Evolutionary conservation across 208 protist genomes (phyloP), one percentile per base, ranked within the genome.

Genomic region (Phytomonas sp.): DNA sequence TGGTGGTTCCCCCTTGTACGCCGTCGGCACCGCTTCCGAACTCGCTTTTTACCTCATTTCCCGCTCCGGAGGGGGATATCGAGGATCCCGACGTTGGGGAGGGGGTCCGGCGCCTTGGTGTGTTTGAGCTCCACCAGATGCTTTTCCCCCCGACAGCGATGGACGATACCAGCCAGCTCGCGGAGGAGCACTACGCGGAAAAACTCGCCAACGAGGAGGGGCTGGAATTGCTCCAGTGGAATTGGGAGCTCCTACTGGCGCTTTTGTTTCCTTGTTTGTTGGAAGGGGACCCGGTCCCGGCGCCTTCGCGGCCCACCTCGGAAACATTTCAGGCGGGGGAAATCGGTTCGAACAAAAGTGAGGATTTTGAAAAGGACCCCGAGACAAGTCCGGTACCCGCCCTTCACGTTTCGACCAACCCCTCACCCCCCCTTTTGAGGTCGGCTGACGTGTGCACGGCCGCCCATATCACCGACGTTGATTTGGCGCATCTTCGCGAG

Each of bases 91-190:
- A 56, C 45, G 26, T 56, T 26, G 45, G 6, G 45, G 16, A 8
- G 45, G 16, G 45, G 45, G 26, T 11, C 45, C 45, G 26, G 45
- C 19, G 19, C 19, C 45, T 56, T 56, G 19, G 73, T 67, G 76
- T 89, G 4, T 84, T 95, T 52, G 73, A 70, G 32, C 78, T 95
- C 29, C 90, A 95, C 64, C 76, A 86, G 60, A 75, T 40, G 34
- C 79, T 95, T 19, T 75, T 95, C n/a, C 90, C 87, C 2, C 82
- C 86, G 0, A 76, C 79, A 3, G 66, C 62, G 0, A 67, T 83
- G 4, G 74, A 63, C 56, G 69, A 71, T 0, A 29, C 78, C 0
- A 70, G 62, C 63, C 80, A 83, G 36, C 75, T 82, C 16, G 74
- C 75, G 7, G 75, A 82, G n/a, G 87, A 95, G 75, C 72, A 77